Evolutionary conservation across 805 yeast species (phyloP).

Genomic region (Torulaspora quercuum): DNA sequence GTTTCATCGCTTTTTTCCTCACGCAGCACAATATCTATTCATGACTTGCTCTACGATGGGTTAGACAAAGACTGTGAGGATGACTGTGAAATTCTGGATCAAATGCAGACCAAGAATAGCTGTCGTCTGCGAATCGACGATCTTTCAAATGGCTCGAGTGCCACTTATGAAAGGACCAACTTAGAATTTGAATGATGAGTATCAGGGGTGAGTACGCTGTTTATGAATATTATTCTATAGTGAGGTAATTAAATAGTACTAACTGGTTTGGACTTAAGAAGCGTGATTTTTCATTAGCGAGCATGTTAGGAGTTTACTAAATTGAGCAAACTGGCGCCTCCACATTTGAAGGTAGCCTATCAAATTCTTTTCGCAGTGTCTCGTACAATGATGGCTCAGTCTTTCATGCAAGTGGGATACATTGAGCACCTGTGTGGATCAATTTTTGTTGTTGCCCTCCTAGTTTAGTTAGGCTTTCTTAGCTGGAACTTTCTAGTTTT

Average conservation of each 20-base stretch:
- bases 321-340: too few relatives aligned
- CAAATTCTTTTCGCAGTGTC: too few relatives aligned
- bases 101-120: background rate
- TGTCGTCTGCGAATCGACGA: constrained; percentile 5
- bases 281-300: too few relatives aligned
- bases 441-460: too few relatives aligned
- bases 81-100: constrained; percentile 4
- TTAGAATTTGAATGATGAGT: constrained; percentile 6
- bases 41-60: constrained; percentile 28
- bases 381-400: too few relatives aligned
- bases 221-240: background rate
- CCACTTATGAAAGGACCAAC: constrained; percentile 2
- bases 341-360: too few relatives aligned
- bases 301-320: too few relatives aligned
- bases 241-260: constrained; percentile 8
- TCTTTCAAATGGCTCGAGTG: background rate
- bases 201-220: background rate
- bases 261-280: too few relatives aligned
- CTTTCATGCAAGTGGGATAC: too few relatives aligned
- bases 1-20: constrained; percentile 25
- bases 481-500: constrained; percentile 8
- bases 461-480: too few relatives aligned
- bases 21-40: constrained; percentile 22
- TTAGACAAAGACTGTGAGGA: constrained; percentile 7
- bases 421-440: too few relatives aligned